Conservation (phyloP, 768 basidiomycete genomes). For the Myochromella boudieri region DNA sequence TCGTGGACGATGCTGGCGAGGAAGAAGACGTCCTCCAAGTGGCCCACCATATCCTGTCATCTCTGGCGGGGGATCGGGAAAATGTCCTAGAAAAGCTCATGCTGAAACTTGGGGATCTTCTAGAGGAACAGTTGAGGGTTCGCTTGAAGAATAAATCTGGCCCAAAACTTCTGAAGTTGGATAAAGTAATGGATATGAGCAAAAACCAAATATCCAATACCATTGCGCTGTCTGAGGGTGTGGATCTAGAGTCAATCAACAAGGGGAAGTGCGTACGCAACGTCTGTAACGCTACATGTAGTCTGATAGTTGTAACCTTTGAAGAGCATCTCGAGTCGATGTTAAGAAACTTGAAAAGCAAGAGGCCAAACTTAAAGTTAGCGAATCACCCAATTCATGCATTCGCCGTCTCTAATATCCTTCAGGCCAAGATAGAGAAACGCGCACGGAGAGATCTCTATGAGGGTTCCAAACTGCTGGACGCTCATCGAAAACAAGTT, state of each 20-base stretch:
- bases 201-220: constrained; percentile 78
- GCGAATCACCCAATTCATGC: background rate
- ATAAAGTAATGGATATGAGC: constrained; percentile 88
- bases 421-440: constrained; percentile 94
- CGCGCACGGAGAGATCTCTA: constrained; percentile 87
- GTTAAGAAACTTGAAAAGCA: constrained; percentile 96
- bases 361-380: constrained; percentile 90
- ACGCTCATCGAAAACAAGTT: constrained; percentile 89
- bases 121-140: constrained; percentile 62
- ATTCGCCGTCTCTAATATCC: constrained; percentile 3
- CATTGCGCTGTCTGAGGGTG: constrained; percentile 76
- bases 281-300: constrained; percentile 7
- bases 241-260: constrained; percentile 89
- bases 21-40: constrained; percentile 86
- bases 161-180: constrained; percentile 72
- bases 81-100: constrained; percentile 69
- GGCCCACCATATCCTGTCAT: constrained; percentile 70
- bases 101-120: constrained; percentile 55
- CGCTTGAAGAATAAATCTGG: constrained; percentile 59
- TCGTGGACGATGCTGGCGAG: constrained; percentile 86
- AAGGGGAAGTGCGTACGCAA: constrained; percentile 76
- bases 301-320: constrained; percentile 13
- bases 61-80: constrained; percentile 63
- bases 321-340: constrained; percentile 87
- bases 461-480: constrained; percentile 93